Base-by-base conservation (phyloP, 2,329 filamentous ascomycete species). In the Xylariaceae sp. region DNA sequence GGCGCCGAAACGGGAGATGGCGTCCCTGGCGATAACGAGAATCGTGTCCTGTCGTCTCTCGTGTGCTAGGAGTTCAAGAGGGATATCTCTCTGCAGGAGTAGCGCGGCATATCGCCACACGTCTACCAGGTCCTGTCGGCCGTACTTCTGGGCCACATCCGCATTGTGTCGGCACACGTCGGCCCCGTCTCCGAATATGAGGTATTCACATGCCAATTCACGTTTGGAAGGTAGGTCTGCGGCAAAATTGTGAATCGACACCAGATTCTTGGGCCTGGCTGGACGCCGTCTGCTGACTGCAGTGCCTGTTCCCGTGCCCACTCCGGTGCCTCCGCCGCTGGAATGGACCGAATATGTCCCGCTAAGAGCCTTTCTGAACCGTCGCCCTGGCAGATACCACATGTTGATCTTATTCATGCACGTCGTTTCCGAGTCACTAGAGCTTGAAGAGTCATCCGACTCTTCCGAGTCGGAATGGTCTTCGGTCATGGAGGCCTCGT, bases 141-240 rank as follows among this genome's bases (percentile, higher is more conserved):
- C 85, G 50, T 83, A 73, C 46, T 78, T 81, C 50, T 79, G 73
- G 7, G 90, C 89, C 31, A 94, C 79, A 1, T 66, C 65, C 7
- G 88, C 86, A 59, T 98, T 98, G 53, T 94, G 83, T 31, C 76
- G 71, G 61, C 90, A 97, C 3, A 95, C 79, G 26, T 83, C 76
- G n/a, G 80, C 76, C 1, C 85, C 83, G 44, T 88, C 80, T 3
- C 88, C 88, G 58, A 92, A 89, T 11, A 96, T 84, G 16, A 74
- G 75, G 61, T 97, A 98, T 49, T 85, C 77, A 41, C 78, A 69
- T 2, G 88, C 92, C 45, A 96, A 74, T 38, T 79, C 73, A 43
- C 74, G 74, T 59, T 88, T 92, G 3, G 86, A 84, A 0, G 89
- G 89, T n/a, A 95, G 65, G 9, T 88, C 60, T 33, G 76, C 68